phyloP scores from a whole-genome alignment of 163 green algal species.

The Chlamydomonas reinhardtii region DNA sequence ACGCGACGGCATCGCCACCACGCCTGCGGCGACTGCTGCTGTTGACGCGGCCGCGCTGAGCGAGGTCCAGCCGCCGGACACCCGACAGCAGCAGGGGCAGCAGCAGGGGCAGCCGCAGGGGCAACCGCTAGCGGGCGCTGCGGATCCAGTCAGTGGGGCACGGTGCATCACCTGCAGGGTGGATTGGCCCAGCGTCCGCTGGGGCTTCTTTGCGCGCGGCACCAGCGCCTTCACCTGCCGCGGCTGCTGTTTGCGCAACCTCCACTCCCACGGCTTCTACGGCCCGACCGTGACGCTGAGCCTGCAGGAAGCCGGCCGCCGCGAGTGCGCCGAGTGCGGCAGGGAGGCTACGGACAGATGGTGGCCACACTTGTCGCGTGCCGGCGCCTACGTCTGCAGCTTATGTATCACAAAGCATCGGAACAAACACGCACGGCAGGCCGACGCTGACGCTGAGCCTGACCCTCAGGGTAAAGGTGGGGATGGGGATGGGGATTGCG shows the following conservation, averaged over 20 bases:
- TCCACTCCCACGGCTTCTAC: not conserved
- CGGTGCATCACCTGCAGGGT: not conserved
- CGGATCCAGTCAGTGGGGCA: too few relatives aligned
- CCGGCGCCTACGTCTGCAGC: not conserved
- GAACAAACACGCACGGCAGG: too few relatives aligned
- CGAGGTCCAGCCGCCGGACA: too few relatives aligned
- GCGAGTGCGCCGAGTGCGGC: not conserved
- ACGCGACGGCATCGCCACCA: too few relatives aligned
- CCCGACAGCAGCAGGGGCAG: too few relatives aligned
- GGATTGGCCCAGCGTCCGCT: too few relatives aligned
- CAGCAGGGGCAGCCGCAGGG: too few relatives aligned
- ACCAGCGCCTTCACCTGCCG: slow-evolving; percentile 12
- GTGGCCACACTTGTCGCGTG: not conserved
- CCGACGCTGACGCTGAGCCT: not conserved
- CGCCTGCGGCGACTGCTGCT: too few relatives aligned
- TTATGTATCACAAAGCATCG: not conserved
- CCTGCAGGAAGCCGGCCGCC: slow-evolving; percentile 9
- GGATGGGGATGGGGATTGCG: too few relatives aligned
- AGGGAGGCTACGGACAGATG: not conserved
- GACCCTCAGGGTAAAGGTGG: too few relatives aligned
- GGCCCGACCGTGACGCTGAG: not conserved
- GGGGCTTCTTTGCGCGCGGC: slow-evolving; percentile 14
- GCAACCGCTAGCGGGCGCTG: too few relatives aligned
- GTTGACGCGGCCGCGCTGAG: too few relatives aligned
- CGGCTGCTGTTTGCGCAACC: slow-evolving; percentile 10